phyloP scores from a whole-genome alignment of 306 rosid species.

The Vigna radiata region DNA sequence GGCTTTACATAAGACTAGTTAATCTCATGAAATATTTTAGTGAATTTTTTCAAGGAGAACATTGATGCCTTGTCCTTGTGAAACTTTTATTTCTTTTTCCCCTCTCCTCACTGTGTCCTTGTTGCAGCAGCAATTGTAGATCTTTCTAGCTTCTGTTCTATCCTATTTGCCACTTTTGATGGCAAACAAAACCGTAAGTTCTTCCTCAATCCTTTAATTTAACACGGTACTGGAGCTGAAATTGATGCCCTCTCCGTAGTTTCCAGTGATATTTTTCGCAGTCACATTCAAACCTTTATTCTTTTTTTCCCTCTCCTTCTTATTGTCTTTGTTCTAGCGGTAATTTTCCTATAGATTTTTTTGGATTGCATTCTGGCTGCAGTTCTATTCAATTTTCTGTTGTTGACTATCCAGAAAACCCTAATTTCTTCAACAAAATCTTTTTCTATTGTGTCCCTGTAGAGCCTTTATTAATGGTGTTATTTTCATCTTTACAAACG shows the following conservation, averaged over 20 bases:
- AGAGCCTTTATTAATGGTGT: not conserved
- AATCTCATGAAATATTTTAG: not conserved
- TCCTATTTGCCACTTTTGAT: not conserved
- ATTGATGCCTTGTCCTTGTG: conserved; percentile 26
- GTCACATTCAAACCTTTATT: not conserved
- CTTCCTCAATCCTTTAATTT: not conserved
- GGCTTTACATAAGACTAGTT: conserved; percentile 17
- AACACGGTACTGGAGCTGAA: not conserved
- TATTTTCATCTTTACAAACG: not conserved
- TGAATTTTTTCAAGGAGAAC: conserved; percentile 6
- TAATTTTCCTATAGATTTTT: not conserved
- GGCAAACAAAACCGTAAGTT: not conserved
- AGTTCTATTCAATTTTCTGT: not conserved
- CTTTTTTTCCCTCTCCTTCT: not conserved
- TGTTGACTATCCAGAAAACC: conserved; percentile 1
- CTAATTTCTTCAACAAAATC: conserved; percentile 1
- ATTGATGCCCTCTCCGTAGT: not conserved
- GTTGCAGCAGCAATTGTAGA: not conserved
- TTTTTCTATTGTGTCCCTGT: not conserved
- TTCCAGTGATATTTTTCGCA: not conserved
- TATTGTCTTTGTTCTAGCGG: conserved; percentile 15
- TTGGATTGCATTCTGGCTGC: conserved; percentile 1
- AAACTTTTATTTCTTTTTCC: not conserved
- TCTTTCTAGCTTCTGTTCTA: not conserved
- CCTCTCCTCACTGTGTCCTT: not conserved